Evolutionary conservation across 2,329 filamentous ascomycete genomes (phyloP), one percentile per base, ranked within the genome.

Genomic region (Trichophaea hybrida): DNA sequence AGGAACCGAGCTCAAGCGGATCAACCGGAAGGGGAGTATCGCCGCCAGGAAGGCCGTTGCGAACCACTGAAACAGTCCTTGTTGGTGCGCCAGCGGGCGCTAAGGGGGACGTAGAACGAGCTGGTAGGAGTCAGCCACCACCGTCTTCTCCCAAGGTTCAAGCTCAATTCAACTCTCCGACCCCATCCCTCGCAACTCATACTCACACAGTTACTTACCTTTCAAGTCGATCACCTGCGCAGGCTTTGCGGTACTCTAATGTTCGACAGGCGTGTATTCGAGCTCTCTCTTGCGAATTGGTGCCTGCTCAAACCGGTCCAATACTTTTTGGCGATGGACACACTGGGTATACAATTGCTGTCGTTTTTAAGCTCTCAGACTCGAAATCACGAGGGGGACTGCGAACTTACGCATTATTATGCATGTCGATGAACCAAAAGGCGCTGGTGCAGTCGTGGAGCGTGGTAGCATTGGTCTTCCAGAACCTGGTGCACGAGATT

Each of bases 281-380:
- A 37, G 83, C 82, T 0, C 75, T 85, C 7, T 84, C 81, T 1
- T 80, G 83, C 64, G 82, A 85, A 68, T 83, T 80, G 0, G 75
- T 84, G 0, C 82, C 82, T 0, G 79, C 80, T 7, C 73, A 77
- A 2, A 82, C 81, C 2, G 82, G 82, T 0, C 81, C 82, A 34
- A 83, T 85, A 57, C 84, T 85, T 70, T 85, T 85, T 61, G 82
- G 82, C 34, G 82, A 85, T 67, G 76, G 80, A 1, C 70, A 78
- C 0, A 78, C 81, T 1, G 82, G 82, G 34, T 85, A 84, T 71
- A 85, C 82, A 0, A 85, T 82, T 0, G 82, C 82, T 12, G 85
- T 83, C 70, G 82, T 85, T 64, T 85, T 85, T 68, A 81, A 82
- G 32, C 82, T 85, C 46, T 79, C 82, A 5, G 82, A 85, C 68